A percentile compares a stretch with the other conserved stretches of the same genome.
Evolutionary conservation across 805 yeast species (phyloP).

Genomic region (Komagataella pastoris): DNA sequence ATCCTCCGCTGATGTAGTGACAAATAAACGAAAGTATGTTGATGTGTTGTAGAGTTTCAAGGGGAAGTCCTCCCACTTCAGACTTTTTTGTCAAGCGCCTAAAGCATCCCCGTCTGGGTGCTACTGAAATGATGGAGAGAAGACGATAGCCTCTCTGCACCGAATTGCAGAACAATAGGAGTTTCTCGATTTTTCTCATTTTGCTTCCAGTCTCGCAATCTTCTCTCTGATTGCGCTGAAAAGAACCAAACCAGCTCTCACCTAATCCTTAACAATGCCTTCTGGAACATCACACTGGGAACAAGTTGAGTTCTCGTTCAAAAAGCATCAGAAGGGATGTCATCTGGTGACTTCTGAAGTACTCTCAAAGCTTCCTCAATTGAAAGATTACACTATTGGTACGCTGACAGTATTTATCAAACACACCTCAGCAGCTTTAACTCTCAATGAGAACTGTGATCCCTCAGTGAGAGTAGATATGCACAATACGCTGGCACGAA

Average conservation of each 20-base stretch:
- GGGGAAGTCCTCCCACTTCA: neutral
- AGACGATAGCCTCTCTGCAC: neutral
- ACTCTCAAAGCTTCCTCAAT: slow-evolving; percentile 37
- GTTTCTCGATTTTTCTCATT: neutral
- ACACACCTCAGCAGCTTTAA: slow-evolving; percentile 70
- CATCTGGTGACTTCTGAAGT: slow-evolving; percentile 65
- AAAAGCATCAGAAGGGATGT: slow-evolving; percentile 51
- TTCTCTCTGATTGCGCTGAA: neutral
- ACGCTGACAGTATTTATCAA: slow-evolving; percentile 53
- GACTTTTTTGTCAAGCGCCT: neutral
- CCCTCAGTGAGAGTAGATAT: slow-evolving; percentile 65
- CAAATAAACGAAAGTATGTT: neutral
- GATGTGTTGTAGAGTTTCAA: neutral
- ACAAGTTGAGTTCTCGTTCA: slow-evolving; percentile 39
- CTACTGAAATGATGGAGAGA: too few relatives aligned
- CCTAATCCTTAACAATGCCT: slow-evolving; percentile 11
- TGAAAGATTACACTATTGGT: slow-evolving; percentile 49
- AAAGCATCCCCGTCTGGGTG: neutral
- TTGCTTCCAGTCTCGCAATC: neutral
- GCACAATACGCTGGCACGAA: slow-evolving; percentile 44
- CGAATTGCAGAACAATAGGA: neutral
- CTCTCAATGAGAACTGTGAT: slow-evolving; percentile 71
- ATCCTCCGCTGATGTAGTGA: neutral
- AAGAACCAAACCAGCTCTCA: neutral
- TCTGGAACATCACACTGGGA: slow-evolving; percentile 26